Evolutionary conservation across 371 early-diverging fungal genomes (phyloP).

Genomic region (Mucor sp.): DNA sequence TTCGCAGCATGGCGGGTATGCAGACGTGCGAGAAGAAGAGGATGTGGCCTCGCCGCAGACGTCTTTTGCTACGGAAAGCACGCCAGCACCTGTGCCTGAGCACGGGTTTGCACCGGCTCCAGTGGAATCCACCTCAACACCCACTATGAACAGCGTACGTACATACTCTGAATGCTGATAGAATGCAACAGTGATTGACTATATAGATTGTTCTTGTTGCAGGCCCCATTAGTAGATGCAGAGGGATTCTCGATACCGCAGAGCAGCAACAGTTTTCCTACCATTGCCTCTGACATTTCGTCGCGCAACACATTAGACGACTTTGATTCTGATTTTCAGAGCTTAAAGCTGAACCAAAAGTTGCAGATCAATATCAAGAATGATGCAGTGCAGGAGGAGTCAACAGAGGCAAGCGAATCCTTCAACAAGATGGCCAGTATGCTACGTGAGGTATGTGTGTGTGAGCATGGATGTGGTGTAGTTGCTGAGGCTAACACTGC

Average conservation of each 20-base stretch:
- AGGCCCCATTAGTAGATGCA: constrained; percentile 16
- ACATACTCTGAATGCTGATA: neutral
- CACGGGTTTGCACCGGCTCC: neutral
- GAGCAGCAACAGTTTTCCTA: neutral
- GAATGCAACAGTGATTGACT: neutral
- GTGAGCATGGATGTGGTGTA: neutral
- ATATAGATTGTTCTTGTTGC: neutral
- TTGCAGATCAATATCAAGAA: constrained; percentile 20
- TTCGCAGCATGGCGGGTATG: neutral
- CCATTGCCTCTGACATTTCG: constrained; percentile 14
- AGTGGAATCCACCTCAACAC: neutral
- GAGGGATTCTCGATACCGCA: constrained; percentile 26
- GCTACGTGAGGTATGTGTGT: constrained; percentile 18
- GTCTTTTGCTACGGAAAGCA: neutral
- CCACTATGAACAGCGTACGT: neutral
- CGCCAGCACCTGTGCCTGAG: neutral
- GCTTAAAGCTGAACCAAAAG: constrained; percentile 17
- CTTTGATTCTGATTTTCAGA: constrained; percentile 21
- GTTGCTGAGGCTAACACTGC: neutral
- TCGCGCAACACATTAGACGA: constrained; percentile 17
- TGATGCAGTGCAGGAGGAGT: constrained; percentile 9
- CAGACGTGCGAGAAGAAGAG: neutral
- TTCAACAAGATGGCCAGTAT: constrained; percentile 20
- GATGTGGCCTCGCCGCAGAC: neutral
- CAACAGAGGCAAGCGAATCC: constrained; percentile 11